Evolutionary conservation across 345 rosid species (phyloP), one percentile per base, ranked within the genome.

Genomic region (Linum usitatissimum): DNA sequence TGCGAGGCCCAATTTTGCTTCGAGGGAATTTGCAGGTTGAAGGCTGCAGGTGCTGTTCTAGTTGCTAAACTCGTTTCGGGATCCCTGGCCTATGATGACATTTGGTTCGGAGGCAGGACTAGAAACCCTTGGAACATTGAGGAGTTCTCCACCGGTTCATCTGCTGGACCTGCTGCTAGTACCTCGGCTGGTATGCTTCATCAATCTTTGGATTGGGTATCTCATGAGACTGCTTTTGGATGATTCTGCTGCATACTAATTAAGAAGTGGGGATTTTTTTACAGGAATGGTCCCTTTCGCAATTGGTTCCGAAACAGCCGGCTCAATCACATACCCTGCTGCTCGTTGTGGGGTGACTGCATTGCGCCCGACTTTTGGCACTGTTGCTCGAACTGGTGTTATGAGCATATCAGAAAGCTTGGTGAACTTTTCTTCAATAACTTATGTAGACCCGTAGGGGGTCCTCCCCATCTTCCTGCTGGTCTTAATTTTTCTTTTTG

Each of bases 101-200:
- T 91, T 59, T 88, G 96, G 97, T 88, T 84, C 57, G 91, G 86
- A 4, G 96, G 94, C 49, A 77, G 88, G 76, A 88, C 96, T 4
- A 86, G 88, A 64, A 91, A 91, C 66, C 97, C 97, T 15, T 91
- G 97, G 96, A 91, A 88, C 68, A 86, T 91, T 9, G 90, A 84
- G 76, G 96, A 91, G 62, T 91, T 91, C 68, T 69, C 91, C 31
- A 91, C 97, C 0, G 96, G 96, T 30, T 86, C 97, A 53, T 91
- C 94, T 30, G 96, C 90, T 69, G 96, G 97, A 63, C 90, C 97
- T 15, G 97, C 91, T 68, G 88, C 97, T n/a, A 79, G 86, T 73
- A 85, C 90, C 54, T 82, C 91, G 0, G 91, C 97, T 59, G 97
- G 96, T 87, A 76, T 68, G 67, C 54, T 59, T 68, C 30, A 53